Base-by-base conservation (phyloP, 2,329 filamentous ascomycete species). In the Calonectria pseudoreteaudii region DNA sequence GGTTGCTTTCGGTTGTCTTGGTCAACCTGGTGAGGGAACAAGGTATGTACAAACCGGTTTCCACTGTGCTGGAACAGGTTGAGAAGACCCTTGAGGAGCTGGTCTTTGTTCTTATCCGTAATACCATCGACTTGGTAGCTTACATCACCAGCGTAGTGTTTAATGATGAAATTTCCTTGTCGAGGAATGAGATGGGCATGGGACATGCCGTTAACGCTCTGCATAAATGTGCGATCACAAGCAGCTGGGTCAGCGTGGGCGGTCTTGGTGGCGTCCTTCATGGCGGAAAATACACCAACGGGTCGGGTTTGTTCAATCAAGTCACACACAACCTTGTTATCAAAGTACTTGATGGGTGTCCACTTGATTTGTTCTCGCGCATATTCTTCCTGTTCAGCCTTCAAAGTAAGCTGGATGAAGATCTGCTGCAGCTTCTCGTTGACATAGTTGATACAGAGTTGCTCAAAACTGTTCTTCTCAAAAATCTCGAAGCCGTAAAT, bases 401-500 rank as follows among this genome's bases (percentile, higher is more conserved):
- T 98, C 75, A 99, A 86, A 0, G 97, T 99, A 80, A 99, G 88
- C 85, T 99, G 97, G 79, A 99, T 99, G 83, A 99, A 99, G 81
- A 99, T 98, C 83, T 99, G 97, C 86, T 99, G 97, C 72, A 99
- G 88, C 86, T 99, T 99, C 86, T 99, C 97, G 85, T 99, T 99
- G 82, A 98, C 97, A 82, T 98, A 99, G 88, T 99, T 99, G 90
- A 99, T 99, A 86, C 97, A 99, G 10, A 99, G 91, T 86, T 99
- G 97, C 84, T 99, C 97, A 81, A 99, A 99, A 77, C 95, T 98
- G 87, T 99, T 99, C 87, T 96, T 97, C 84, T 99, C 97, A 79
- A 99, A 99, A 79, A 99, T 99, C 83, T 99, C 97, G 82, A 99
- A 99, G 3, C 97, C 97, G 84, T 99, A 99, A 79, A 99, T 99